Percentiles rank a stretch among this genome's conserved stretches.
Conservation (phyloP, 108 stramenopile genomes). For the Schizochytrium sp. region DNA sequence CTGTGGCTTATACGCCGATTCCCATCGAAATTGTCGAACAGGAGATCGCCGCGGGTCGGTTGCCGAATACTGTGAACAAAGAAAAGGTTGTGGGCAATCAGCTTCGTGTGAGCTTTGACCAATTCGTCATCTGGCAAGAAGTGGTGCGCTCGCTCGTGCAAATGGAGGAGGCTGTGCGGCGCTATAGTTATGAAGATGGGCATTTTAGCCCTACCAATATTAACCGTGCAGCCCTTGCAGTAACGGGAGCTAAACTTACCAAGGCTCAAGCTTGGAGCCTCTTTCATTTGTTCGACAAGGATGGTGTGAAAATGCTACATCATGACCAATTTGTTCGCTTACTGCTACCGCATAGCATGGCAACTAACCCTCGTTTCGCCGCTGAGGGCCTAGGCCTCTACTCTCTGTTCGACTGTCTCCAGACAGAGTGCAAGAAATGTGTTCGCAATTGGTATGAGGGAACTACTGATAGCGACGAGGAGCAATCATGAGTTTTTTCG, state of each 20-base stretch:
- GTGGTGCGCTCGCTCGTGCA: slow-evolving; percentile 52
- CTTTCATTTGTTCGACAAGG: slow-evolving; percentile 22
- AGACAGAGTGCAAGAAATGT: slow-evolving; percentile 16
- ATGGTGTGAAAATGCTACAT: not conserved
- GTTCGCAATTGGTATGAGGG: slow-evolving; percentile 53
- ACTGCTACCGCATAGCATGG: slow-evolving; percentile 30
- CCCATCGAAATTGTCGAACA: not conserved
- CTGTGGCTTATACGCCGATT: not conserved
- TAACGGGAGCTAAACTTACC: slow-evolving; percentile 47
- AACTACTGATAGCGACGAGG: slow-evolving; percentile 7
- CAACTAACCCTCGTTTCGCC: slow-evolving; percentile 11
- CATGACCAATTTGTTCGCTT: slow-evolving; percentile 43
- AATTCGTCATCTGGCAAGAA: slow-evolving; percentile 51
- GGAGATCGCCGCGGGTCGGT: not conserved
- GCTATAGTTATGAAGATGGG: slow-evolving; percentile 46
- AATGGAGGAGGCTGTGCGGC: slow-evolving; percentile 52
- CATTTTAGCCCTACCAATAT: slow-evolving; percentile 57
- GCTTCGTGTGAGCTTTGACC: slow-evolving; percentile 43
- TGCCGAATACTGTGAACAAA: not conserved
- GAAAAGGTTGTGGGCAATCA: slow-evolving; percentile 8
- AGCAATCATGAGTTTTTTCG: not conserved
- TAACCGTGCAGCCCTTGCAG: slow-evolving; percentile 54
- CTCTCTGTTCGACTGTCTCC: slow-evolving; percentile 4
- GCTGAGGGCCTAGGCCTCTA: slow-evolving; percentile 43
- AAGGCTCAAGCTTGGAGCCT: slow-evolving; percentile 32